Percentiles rank a stretch among this genome's conserved stretches.
Evolutionary conservation across 2,329 filamentous ascomycete genomes (phyloP).

Genomic region (Sarocladium strictum): DNA sequence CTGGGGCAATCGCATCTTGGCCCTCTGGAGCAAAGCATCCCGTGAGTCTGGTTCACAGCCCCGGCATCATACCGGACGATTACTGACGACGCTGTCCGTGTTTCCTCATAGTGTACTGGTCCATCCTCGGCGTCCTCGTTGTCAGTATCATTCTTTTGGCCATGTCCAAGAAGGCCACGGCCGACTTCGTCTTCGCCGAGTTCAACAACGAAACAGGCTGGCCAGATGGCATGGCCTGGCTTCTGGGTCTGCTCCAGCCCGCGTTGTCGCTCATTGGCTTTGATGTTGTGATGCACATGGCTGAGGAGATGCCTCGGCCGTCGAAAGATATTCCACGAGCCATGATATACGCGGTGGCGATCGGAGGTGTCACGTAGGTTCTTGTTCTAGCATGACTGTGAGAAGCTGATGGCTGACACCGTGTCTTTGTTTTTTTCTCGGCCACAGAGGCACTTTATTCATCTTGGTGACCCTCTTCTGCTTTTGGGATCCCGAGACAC

Average conservation of each 20-base stretch:
- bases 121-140: constrained; percentile 33
- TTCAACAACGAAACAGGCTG: constrained; percentile 41
- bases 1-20: constrained; percentile 34
- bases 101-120: constrained; percentile 30
- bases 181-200: constrained; percentile 35
- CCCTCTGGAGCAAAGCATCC: constrained; percentile 35
- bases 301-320: constrained; percentile 39
- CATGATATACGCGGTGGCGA: constrained; percentile 35
- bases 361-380: constrained; percentile 36
- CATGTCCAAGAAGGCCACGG: constrained; percentile 26
- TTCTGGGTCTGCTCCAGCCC: constrained; percentile 38
- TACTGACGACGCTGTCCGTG: background rate
- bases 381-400: too few species aligned
- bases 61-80: background rate
- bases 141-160: constrained; percentile 36
- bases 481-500: constrained; percentile 28
- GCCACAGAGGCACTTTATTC: background rate
- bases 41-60: too few species aligned
- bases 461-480: constrained; percentile 32
- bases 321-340: constrained; percentile 33
- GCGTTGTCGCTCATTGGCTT: constrained; percentile 32
- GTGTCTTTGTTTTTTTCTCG: background rate
- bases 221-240: constrained; percentile 40
- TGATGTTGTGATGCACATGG: constrained; percentile 39
- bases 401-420: background rate